Base-by-base conservation (phyloP, 1,139 yeast species). In the Suhomyces chickasaworum region DNA sequence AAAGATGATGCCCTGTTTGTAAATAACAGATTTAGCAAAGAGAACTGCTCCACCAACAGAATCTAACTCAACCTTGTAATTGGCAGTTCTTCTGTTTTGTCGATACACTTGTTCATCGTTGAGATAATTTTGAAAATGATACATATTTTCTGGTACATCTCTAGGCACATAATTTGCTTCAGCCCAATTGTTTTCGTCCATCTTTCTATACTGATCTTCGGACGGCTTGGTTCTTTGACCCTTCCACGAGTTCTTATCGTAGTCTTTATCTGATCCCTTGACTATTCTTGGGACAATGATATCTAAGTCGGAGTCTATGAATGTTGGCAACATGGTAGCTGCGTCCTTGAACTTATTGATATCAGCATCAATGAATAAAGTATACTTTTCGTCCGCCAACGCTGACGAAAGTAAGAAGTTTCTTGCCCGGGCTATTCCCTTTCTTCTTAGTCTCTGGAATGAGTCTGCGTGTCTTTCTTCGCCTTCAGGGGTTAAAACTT, bases 1-100 rank as follows among this genome's bases (percentile, higher is more conserved):
- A 54, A 77, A 77, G 12, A 64, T 56, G 1, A 70, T 64, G 15
- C 82, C 83, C 48, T 73, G 78, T 51, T 67, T 71, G 50, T 67
- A 73, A 9, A 77, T 58, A 10, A 69, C 55, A 9, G 74, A 61
- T 49, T 73, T 75, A 7, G 66, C 68, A 53, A 73, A 77, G 12
- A 77, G 61, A 1, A 77, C 67, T 5, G 78, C 79, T 3, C 81
- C 80, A 7, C 81, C 81, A 10, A 77, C 81, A 5, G 81, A 73
- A 50, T 72, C 78, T 10, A 77, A 53, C 37, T 63, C 65, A 7
- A 69, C 59, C 1, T 60, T 30, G 46, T 66, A 61, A 41, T 53
- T 42, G 8, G 46, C 39, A 16, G 51, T 40, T 5, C 37, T 20
- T 7, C 42, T 47, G 8, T 46, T 44, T 7, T 61, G 39, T 0